phyloP scores from a whole-genome alignment of 805 yeast genomes.

The Suhomyces xylopsoci region DNA sequence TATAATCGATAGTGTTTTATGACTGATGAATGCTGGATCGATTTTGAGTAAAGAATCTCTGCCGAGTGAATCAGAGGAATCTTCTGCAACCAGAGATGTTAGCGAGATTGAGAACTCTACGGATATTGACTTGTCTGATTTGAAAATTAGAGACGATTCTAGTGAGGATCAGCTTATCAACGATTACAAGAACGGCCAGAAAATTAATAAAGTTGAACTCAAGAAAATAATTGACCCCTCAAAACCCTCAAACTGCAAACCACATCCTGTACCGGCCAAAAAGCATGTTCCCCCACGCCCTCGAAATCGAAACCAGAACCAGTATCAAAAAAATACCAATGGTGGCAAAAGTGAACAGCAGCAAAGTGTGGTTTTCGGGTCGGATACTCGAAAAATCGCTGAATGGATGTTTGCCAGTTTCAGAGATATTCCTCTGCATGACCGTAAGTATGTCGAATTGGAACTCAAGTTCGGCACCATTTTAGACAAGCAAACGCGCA shows the following conservation, averaged over 20 bases:
- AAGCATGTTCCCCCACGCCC: constrained; percentile 44
- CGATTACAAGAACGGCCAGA: not conserved
- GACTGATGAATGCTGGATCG: constrained; percentile 38
- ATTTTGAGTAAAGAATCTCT: constrained; percentile 35
- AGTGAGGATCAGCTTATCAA: not conserved
- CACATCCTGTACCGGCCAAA: constrained; percentile 82
- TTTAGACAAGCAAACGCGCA: constrained; percentile 59
- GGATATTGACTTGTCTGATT: not conserved
- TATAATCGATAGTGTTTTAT: too few relatives aligned
- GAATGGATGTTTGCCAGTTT: constrained; percentile 88
- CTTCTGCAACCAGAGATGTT: constrained; percentile 11
- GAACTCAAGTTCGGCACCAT: constrained; percentile 75
- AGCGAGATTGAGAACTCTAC: not conserved
- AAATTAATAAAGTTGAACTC: constrained; percentile 19
- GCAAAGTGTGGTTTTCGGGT: constrained; percentile 21
- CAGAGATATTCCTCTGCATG: constrained; percentile 55
- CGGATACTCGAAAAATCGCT: constrained; percentile 74
- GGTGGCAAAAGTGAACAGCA: not conserved
- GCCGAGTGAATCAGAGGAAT: constrained; percentile 16
- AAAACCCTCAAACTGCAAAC: constrained; percentile 60
- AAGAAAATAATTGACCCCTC: constrained; percentile 17
- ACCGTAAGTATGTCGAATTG: constrained; percentile 57
- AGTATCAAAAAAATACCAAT: not conserved
- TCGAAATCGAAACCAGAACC: not conserved
- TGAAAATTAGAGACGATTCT: not conserved